These are phyloP conservation scores for Fusarium newnesense DNA, from an alignment of 2,329 filamentous ascomycete genomes.

Conservation along the genomic window DNA sequence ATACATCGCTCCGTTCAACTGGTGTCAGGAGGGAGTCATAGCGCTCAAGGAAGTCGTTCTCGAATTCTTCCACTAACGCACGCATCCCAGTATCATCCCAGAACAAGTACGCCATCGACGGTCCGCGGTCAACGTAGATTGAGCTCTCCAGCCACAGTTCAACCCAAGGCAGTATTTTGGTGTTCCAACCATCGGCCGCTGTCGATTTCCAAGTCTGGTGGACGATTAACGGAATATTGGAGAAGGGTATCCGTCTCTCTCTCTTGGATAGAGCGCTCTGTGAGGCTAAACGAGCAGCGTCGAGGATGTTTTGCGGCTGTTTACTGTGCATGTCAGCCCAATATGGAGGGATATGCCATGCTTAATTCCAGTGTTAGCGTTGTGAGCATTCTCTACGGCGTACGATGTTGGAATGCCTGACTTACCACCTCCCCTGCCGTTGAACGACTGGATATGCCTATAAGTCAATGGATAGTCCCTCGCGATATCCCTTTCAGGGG, in stretches of 20 bases:
- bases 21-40: neutral
- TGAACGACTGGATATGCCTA: neutral
- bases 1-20: neutral
- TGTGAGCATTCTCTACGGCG: neutral
- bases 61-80: neutral
- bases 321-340: neutral
- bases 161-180: neutral
- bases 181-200: neutral
- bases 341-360: neutral
- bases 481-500: neutral
- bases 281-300: neutral
- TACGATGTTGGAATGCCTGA: neutral
- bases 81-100: constrained; percentile 5
- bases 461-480: neutral
- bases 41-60: neutral
- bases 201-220: constrained; percentile 6
- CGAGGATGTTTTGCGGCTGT: neutral
- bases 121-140: neutral
- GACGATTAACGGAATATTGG: neutral
- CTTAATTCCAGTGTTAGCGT: neutral
- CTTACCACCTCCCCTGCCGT: neutral
- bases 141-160: neutral
- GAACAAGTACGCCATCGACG: neutral
- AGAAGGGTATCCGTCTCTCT: neutral
- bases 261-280: neutral